phyloP scores from a whole-genome alignment of 768 basidiomycete genomes.

The Symmetrospora coprosmae region DNA sequence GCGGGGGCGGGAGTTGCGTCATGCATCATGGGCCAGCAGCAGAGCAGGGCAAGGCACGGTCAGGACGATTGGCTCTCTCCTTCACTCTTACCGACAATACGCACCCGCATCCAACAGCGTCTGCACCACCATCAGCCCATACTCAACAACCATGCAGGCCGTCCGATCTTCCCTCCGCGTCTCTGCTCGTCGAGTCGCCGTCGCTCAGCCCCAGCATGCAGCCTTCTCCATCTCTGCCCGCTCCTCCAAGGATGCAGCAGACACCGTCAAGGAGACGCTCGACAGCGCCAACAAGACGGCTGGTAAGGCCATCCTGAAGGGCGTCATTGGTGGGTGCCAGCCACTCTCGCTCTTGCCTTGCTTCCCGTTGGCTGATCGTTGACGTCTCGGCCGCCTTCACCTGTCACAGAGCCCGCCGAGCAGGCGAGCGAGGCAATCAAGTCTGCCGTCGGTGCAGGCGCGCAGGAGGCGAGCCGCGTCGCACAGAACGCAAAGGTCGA shows the following conservation, averaged over 20 bases:
- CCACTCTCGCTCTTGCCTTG: not conserved
- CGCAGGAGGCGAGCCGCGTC: too few species aligned
- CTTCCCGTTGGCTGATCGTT: not conserved
- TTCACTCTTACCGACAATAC: too few species aligned
- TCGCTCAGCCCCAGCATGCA: not conserved
- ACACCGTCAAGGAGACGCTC: slow-evolving; percentile 9
- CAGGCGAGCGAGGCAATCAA: slow-evolving; percentile 10
- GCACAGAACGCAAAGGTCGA: too few species aligned
- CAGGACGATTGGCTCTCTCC: too few species aligned
- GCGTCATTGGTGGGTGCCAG: slow-evolving; percentile 10
- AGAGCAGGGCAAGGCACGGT: too few species aligned
- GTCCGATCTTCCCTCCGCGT: slow-evolving; percentile 4
- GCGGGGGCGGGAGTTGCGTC: too few species aligned
- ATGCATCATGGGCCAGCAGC: too few species aligned
- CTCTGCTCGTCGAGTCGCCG: not conserved
- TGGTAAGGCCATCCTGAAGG: slow-evolving; percentile 15
- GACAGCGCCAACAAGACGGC: slow-evolving; percentile 1
- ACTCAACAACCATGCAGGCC: slow-evolving; percentile 17
- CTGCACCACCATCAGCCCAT: too few species aligned
- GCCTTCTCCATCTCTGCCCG: not conserved
- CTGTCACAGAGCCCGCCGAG: slow-evolving; percentile 4
- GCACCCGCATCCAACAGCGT: too few species aligned
- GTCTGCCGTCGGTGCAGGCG: slow-evolving; percentile 1
- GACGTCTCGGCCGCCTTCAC: not conserved
- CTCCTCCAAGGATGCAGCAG: not conserved